Evolutionary conservation across 441 rosid species (phyloP).

Genomic region (Arabidopsis hybrid): DNA sequence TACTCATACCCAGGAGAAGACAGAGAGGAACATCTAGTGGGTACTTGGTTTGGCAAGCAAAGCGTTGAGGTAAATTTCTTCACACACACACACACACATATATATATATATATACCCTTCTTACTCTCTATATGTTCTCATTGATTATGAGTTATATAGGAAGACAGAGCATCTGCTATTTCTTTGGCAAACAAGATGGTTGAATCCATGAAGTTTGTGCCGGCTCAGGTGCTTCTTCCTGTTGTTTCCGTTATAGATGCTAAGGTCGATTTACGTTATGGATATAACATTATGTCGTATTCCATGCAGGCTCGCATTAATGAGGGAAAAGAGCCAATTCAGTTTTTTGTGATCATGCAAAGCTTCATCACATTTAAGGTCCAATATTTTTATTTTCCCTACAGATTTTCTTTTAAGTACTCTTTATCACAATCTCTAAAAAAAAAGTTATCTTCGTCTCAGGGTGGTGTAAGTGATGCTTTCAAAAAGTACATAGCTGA

Average conservation of each 20-base stretch:
- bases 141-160: slow-evolving; percentile 57
- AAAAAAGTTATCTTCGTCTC: slow-evolving; percentile 28
- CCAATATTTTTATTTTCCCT: slow-evolving; percentile 32
- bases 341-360: slow-evolving; percentile 92
- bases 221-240: slow-evolving; percentile 71
- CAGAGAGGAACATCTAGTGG: slow-evolving; percentile 84
- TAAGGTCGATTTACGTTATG: slow-evolving; percentile 20
- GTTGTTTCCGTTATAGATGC: slow-evolving; percentile 27
- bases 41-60: slow-evolving; percentile 97
- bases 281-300: slow-evolving; percentile 23
- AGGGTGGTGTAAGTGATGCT: slow-evolving; percentile 93
- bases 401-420: slow-evolving; percentile 12
- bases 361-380: slow-evolving; percentile 94
- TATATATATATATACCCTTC: not conserved
- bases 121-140: slow-evolving; percentile 18
- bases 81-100: not conserved
- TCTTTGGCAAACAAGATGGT: slow-evolving; percentile 87
- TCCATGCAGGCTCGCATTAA: slow-evolving; percentile 74
- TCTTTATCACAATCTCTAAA: slow-evolving; percentile 9
- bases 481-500: slow-evolving; percentile 80
- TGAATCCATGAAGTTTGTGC: slow-evolving; percentile 85
- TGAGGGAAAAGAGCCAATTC: slow-evolving; percentile 94
- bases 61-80: slow-evolving; percentile 67
- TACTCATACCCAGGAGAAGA: slow-evolving; percentile 95
- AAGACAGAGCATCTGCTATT: slow-evolving; percentile 78